Evolutionary conservation across 139 green algal genomes (phyloP), one percentile per base, ranked within the genome.

Genomic region (Pseudopediastrum boryanum): DNA sequence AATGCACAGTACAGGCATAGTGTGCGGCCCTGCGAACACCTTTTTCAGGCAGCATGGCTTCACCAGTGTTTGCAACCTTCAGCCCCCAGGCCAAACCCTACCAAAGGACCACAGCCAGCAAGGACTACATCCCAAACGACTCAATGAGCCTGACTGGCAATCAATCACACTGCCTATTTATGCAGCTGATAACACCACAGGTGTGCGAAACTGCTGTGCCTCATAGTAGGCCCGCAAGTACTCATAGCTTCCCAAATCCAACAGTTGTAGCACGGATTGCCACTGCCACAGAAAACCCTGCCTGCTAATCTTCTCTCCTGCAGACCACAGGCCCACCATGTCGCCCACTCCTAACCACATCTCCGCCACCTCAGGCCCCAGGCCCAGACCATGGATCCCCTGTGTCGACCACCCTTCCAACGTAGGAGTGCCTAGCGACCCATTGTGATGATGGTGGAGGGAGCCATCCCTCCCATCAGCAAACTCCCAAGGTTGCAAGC

Each of bases 331-430:
- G 10, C 65, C 74, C 35, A 52, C n/a, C 31, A 72, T 33, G 25
- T 71, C 61, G 4, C 38, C 74, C n/a, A 54, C 7, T 27, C 74
- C 74, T 44, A 62, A 74, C 74, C 74, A 81, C 23, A 72, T 16
- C n/a, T 35, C 44, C 16, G 62, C 23, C 23, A 74, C 46, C 25
- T 81, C 74, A 29, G 62, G 74, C 33, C 6, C 8, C 48, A 81
- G 31, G 23, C 44, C 74, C 13, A 74, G n/a, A 2, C 51, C 29
- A 2, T 48, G 10, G n/a, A n/a, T 41, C 16, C 36, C 70, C 5
- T 59, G 50, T n/a, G n/a, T 38, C 29, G 43, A 23, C 70, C 70
- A 65, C 21, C 48, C 41, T 2, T 67, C 51, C 25, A 65, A 29
- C 0, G 35, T 38, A 6, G 70, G 70, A 2, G 12, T 39, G 21